Base-by-base conservation (phyloP, 345 rosid genomes). In the Eucalyptus marginata region DNA sequence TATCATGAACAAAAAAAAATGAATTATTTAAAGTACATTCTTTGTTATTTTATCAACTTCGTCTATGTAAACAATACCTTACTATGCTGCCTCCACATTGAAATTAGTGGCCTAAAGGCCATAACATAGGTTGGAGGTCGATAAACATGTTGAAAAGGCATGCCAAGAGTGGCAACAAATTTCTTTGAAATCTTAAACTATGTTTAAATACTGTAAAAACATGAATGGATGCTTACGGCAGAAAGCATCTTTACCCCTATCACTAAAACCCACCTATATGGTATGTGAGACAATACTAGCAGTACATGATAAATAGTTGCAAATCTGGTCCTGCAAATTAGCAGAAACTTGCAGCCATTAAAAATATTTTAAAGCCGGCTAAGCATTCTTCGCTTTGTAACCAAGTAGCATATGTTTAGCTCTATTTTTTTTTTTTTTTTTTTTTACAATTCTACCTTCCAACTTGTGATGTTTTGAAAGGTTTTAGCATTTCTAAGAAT, bases 21-120 rank as follows among this genome's bases (percentile, higher is more conserved):
- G 71, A 52, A 58, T 86, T 66, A 86, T 76, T 59, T 80, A 50
- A 14, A 86, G 51, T 46, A 98, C 96, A 95, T 96, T 97, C 94
- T 95, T 98, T 80, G 97, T 93, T 93, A 98, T 98, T 94, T 98
- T 98, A 95, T 97, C 99, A 91, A 97, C 96, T 95, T 98, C 98
- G 89, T 98, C 98, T 90, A 98, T 96, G 93, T 98, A 98, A 88
- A 98, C 93, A 87, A 97, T 98, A 87, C 99, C 99, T 86, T 93
- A 95, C 88, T 97, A 98, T 89, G 99, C 99, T 91, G 95, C 99
- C 89, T 95, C 96, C 88, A 97, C 94, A 92, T 95, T 93, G 89
- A 95, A 96, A 86, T 96, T 96, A 88, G 98, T 96, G 90, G 93
- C 97, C 99, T 97, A 91, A 76, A 88, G 36, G 68, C 44, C 91